phyloP scores from a whole-genome alignment of 1,284 basidiomycete genomes.

The Trichosporon ovoides region DNA sequence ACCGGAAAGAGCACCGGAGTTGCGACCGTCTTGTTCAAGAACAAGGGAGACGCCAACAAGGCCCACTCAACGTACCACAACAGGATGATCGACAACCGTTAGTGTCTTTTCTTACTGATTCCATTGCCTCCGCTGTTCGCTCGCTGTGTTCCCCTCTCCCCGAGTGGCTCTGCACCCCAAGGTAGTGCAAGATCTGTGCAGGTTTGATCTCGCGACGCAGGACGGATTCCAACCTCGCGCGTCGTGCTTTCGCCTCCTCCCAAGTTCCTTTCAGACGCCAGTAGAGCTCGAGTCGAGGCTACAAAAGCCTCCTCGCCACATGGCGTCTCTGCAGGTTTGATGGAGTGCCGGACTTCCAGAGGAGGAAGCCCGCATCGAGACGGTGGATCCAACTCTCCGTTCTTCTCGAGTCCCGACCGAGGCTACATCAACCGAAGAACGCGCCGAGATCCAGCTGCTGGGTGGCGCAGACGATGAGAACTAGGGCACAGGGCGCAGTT shows the following conservation, averaged over 20 bases:
- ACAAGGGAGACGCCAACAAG: conserved; percentile 82
- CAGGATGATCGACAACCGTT: conserved; percentile 99
- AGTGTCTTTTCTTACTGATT: conserved; percentile 56
- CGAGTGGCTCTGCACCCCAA: neutral
- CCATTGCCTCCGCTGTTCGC: conserved; percentile 17
- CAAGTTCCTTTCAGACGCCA: neutral
- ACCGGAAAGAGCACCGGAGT: conserved; percentile 83
- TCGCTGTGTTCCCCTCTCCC: neutral
- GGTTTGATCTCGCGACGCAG: neutral
- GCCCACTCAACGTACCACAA: conserved; percentile 95
- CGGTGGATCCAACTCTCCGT: neutral
- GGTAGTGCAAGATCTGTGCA: neutral
- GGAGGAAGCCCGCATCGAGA: neutral
- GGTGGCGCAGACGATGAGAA: neutral
- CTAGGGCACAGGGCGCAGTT: neutral
- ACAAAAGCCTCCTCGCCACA: neutral
- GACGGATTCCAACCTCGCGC: neutral
- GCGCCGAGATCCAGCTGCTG: neutral
- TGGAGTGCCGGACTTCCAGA: neutral
- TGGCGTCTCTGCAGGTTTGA: neutral
- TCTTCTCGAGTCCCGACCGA: neutral
- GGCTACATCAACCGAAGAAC: too few relatives aligned
- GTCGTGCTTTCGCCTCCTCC: neutral
- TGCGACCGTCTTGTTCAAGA: conserved; percentile 80
- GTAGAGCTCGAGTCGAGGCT: neutral